A percentile compares a stretch with the other conserved stretches of the same genome.
phyloP scores from a whole-genome alignment of 192 early-diverging fungal genomes.

The Endogone sp. region DNA sequence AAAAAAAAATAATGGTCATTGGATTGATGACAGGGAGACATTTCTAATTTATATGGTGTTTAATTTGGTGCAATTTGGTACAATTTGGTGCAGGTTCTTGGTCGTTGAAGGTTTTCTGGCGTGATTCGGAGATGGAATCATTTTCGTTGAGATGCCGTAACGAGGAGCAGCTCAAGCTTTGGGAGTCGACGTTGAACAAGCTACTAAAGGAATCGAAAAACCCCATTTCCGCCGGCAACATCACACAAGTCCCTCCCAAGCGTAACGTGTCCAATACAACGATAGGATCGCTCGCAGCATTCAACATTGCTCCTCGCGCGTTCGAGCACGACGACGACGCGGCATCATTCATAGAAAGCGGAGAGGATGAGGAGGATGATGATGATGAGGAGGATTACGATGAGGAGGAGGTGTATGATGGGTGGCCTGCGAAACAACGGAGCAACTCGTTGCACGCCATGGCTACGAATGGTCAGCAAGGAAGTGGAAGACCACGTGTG shows the following conservation, averaged over 20 bases:
- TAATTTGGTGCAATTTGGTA: no score
- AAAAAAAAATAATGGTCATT: no score
- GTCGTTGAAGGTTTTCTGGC: constrained; percentile 82
- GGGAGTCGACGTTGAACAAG: constrained; percentile 77
- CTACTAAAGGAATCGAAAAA: constrained; percentile 56
- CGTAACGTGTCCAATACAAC: constrained; percentile 39
- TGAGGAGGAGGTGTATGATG: constrained; percentile 31
- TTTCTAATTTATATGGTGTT: no score
- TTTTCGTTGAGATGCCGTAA: constrained; percentile 89
- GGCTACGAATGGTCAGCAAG: not conserved
- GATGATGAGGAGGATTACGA: constrained; percentile 45
- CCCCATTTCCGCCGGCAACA: not conserved
- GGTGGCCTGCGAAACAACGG: constrained; percentile 2
- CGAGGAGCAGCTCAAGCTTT: constrained; percentile 88
- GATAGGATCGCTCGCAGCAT: constrained; percentile 19
- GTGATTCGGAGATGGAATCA: constrained; percentile 72
- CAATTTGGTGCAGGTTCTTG: constrained; percentile 17
- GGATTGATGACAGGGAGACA: no score
- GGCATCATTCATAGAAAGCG: constrained; percentile 22
- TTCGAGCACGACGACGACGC: constrained; percentile 22
- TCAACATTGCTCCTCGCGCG: constrained; percentile 9
- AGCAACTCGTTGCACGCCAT: not conserved
- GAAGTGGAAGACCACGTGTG: not conserved
- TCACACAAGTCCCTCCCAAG: constrained; percentile 9
- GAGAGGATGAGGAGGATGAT: constrained; percentile 29